Conservation (phyloP, 2,329 filamentous ascomycete species). For the Penicillium sp. region DNA sequence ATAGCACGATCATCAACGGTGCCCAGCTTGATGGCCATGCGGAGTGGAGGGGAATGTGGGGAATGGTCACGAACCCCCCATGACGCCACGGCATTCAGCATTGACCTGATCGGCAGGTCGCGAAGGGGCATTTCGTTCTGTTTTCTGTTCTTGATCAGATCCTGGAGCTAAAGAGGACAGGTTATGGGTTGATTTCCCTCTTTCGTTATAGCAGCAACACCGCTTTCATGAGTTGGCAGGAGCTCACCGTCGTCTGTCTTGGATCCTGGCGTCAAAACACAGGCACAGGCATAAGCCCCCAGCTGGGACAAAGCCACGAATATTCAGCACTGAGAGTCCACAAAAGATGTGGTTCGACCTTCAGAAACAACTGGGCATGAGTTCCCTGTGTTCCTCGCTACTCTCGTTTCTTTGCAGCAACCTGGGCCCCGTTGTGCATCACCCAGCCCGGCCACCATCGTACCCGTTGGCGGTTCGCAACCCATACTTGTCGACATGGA, state of each 20-base stretch:
- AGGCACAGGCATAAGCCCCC: background rate
- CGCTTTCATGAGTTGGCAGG: background rate
- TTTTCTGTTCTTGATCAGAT: background rate
- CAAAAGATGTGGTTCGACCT: constrained; percentile 19
- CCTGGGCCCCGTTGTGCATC: constrained; percentile 19
- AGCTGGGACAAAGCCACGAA: background rate
- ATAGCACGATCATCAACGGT: background rate
- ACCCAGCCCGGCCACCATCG: constrained; percentile 42
- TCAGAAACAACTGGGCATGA: constrained; percentile 22
- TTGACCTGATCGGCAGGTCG: background rate
- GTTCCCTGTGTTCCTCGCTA: constrained; percentile 25
- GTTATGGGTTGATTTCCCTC: background rate
- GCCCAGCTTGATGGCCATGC: background rate
- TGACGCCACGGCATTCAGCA: background rate
- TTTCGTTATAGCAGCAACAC: background rate
- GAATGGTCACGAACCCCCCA: constrained; percentile 1
- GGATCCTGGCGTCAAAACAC: background rate
- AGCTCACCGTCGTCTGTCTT: background rate
- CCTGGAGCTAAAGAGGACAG: background rate
- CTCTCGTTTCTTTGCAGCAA: constrained; percentile 20
- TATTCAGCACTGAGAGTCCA: background rate
- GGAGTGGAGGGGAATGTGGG: background rate
- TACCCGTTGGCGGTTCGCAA: constrained; percentile 49
- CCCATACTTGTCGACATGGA: constrained; percentile 49
- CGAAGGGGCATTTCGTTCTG: background rate